Percentiles rank a stretch among this genome's conserved stretches.
Evolutionary conservation across 2,329 filamentous ascomycete species (phyloP).

Genomic region (Calonectria ilicicola): DNA sequence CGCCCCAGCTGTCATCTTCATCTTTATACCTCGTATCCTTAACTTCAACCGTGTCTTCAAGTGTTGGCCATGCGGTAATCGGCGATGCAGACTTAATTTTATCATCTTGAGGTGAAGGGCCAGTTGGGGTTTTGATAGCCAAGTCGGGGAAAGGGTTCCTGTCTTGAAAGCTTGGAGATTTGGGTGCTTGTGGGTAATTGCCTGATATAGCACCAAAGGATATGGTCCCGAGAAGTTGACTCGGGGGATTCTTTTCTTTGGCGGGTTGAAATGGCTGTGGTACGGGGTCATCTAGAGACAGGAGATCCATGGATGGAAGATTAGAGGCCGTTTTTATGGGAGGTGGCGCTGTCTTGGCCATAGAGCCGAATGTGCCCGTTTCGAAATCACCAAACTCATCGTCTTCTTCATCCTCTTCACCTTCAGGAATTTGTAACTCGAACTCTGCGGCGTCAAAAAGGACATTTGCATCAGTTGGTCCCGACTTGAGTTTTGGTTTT

Average conservation of each 20-base stretch:
- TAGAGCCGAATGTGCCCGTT: slow-evolving; percentile 48
- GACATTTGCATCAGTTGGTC: slow-evolving; percentile 61
- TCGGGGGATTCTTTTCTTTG: slow-evolving; percentile 40
- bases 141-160: slow-evolving; percentile 66
- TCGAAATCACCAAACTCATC: slow-evolving; percentile 71
- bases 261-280: slow-evolving; percentile 27
- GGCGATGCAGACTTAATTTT: slow-evolving; percentile 53
- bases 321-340: slow-evolving; percentile 17
- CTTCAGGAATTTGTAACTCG: slow-evolving; percentile 54
- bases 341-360: slow-evolving; percentile 30
- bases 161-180: slow-evolving; percentile 65
- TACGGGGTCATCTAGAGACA: slow-evolving; percentile 52
- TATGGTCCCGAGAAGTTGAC: slow-evolving; percentile 46
- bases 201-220: slow-evolving; percentile 43
- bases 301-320: slow-evolving; percentile 53
- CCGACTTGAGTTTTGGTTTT: slow-evolving; percentile 39
- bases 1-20: slow-evolving; percentile 62
- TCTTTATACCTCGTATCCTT: slow-evolving; percentile 29
- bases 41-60: slow-evolving; percentile 38
- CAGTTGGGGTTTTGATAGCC: slow-evolving; percentile 57
- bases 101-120: slow-evolving; percentile 48
- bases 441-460: slow-evolving; percentile 76
- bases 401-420: slow-evolving; percentile 57
- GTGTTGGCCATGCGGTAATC: slow-evolving; percentile 59
- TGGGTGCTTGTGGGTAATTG: slow-evolving; percentile 59